phyloP scores from a whole-genome alignment of 176 grass and related monocot species.

The Typha latifolia region DNA sequence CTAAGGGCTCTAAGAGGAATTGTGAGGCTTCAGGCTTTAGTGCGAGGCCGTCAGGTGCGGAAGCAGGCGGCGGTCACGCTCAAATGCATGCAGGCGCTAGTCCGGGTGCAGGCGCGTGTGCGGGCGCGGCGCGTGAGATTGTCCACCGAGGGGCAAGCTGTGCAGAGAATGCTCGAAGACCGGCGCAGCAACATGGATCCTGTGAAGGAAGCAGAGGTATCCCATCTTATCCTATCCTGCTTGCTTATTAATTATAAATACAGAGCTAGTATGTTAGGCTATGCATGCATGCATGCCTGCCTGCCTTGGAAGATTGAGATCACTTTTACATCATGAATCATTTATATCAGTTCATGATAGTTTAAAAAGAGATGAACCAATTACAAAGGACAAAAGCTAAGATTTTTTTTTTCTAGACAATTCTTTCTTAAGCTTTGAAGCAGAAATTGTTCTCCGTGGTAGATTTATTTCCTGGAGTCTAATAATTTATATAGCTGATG shows the following conservation, averaged over 20 bases:
- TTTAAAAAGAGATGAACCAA: no score
- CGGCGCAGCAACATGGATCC: slow-evolving; percentile 25
- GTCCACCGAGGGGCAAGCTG: slow-evolving; percentile 27
- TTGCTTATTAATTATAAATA: not conserved
- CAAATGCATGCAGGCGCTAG: slow-evolving; percentile 75
- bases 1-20: slow-evolving; percentile 66
- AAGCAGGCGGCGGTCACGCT: slow-evolving; percentile 67
- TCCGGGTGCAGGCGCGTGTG: slow-evolving; percentile 56
- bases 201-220: slow-evolving; percentile 66
- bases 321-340: no score
- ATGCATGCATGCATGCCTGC: no score
- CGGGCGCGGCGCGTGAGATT: slow-evolving; percentile 36
- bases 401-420: no score
- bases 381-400: no score
- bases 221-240: not conserved
- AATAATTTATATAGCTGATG: no score
- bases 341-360: no score
- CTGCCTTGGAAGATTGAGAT: no score
- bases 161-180: slow-evolving; percentile 13
- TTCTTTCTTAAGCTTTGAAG: no score
- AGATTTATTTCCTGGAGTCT: no score
- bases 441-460: no score
- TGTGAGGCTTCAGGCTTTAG: slow-evolving; percentile 74
- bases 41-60: slow-evolving; percentile 66
- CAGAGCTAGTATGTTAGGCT: not conserved